Conservation (phyloP, 2,329 filamentous ascomycete species). For the Penicillium occitanis region DNA sequence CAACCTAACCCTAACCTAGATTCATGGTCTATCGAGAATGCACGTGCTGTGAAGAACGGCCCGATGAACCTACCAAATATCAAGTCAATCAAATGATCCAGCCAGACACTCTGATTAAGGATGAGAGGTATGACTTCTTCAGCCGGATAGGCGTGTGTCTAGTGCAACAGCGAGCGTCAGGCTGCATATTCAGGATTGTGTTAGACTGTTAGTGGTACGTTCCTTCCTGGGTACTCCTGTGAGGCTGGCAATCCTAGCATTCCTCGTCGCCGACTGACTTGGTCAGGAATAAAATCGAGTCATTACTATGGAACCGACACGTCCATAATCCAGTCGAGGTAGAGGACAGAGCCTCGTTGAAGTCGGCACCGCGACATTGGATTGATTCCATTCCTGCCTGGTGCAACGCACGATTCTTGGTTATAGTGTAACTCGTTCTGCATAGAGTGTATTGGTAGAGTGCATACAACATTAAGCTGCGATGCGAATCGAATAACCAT, state of each 20-base stretch:
- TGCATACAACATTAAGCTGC: background rate
- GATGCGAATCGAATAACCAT: background rate
- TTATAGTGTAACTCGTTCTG: background rate
- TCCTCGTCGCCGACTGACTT: background rate
- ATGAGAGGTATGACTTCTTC: background rate
- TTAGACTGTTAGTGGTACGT: background rate
- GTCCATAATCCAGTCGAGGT: background rate
- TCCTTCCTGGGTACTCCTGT: background rate
- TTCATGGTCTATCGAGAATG: background rate
- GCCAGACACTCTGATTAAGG: background rate
- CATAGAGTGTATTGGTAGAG: background rate
- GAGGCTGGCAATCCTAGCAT: background rate
- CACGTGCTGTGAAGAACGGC: conserved; percentile 9
- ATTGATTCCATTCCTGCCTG: background rate
- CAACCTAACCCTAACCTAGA: no score
- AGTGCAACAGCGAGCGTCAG: background rate
- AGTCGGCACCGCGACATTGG: background rate
- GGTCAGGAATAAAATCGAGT: background rate
- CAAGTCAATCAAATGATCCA: background rate
- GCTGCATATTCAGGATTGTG: background rate
- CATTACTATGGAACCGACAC: background rate
- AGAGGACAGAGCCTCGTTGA: background rate
- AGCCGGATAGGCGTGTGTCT: background rate
- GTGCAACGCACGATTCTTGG: background rate
- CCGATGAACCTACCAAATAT: conserved; percentile 4